Evolutionary conservation across 1,139 yeast species (phyloP).

Genomic region (Suhomyces chickasaworum): DNA sequence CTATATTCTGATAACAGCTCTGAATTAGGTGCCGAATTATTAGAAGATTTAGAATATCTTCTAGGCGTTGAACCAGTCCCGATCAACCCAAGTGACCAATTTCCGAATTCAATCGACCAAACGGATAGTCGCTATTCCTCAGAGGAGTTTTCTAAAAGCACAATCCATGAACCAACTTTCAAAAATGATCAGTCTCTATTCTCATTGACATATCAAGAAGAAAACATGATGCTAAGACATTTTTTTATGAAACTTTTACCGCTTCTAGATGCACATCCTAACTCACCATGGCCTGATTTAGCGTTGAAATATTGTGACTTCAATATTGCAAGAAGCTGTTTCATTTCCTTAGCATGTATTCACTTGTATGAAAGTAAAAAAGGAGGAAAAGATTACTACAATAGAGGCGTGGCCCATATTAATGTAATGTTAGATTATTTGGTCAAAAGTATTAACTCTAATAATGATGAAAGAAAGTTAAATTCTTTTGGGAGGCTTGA

Average conservation of each 20-base stretch:
- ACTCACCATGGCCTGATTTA: conserved; percentile 59
- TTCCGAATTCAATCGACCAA: neutral
- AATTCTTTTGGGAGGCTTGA: conserved; percentile 3
- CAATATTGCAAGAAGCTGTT: conserved; percentile 56
- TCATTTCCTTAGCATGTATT: conserved; percentile 53
- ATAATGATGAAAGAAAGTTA: neutral
- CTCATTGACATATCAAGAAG: conserved; percentile 39
- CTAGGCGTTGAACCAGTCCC: conserved; percentile 11
- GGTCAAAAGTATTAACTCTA: conserved; percentile 34
- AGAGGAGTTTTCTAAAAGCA: no score
- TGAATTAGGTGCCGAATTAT: conserved; percentile 20
- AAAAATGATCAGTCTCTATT: neutral
- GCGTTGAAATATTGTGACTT: conserved; percentile 57
- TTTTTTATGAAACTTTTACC: conserved; percentile 55
- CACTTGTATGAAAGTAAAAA: conserved; percentile 51
- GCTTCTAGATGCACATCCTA: conserved; percentile 56
- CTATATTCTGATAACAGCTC: neutral
- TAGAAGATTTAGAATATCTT: conserved; percentile 23
- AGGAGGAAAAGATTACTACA: conserved; percentile 52
- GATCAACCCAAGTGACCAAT: neutral
- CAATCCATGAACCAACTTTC: neutral
- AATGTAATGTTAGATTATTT: conserved; percentile 55
- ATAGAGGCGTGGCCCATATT: conserved; percentile 52
- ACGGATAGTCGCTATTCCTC: neutral
- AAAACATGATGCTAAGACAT: conserved; percentile 52